Conservation (phyloP, 495 filamentous ascomycete genomes). For the Astrothelium subdiscretum region DNA sequence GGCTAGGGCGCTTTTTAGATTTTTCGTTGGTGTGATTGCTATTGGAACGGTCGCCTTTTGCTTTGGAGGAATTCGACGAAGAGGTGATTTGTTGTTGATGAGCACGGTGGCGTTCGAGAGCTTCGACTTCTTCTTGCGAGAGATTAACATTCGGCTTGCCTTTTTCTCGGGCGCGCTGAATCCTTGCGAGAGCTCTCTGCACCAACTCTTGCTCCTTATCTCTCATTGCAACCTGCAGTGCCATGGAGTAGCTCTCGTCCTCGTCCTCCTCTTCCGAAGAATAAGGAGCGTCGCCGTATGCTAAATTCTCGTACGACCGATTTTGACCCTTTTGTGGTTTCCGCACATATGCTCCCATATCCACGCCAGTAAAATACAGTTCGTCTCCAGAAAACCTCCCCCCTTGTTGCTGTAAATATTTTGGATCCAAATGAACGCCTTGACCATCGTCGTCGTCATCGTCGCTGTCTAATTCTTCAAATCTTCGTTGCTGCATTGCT, state of each 20-base stretch:
- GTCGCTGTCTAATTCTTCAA: constrained; percentile 65
- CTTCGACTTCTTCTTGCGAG: constrained; percentile 61
- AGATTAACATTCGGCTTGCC: constrained; percentile 68
- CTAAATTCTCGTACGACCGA: constrained; percentile 36
- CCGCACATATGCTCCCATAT: constrained; percentile 36
- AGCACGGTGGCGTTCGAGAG: constrained; percentile 45
- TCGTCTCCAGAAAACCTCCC: constrained; percentile 45
- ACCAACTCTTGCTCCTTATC: constrained; percentile 63
- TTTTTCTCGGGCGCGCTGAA: constrained; percentile 58
- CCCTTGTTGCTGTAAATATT: constrained; percentile 21
- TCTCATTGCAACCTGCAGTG: constrained; percentile 40
- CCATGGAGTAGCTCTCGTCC: not conserved
- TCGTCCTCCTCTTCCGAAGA: constrained; percentile 32
- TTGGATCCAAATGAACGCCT: constrained; percentile 38
- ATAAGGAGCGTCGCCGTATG: constrained; percentile 41
- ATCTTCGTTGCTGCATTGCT: constrained; percentile 33
- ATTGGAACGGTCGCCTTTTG: constrained; percentile 7
- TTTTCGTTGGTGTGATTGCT: constrained; percentile 13
- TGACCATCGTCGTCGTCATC: constrained; percentile 50
- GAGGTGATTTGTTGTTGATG: constrained; percentile 14
- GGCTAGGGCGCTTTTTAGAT: constrained; percentile 5
- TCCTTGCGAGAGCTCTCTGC: constrained; percentile 61
- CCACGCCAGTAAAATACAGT: constrained; percentile 49
- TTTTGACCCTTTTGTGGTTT: constrained; percentile 24
- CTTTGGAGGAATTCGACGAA: constrained; percentile 5